These are phyloP conservation scores for Phytophthora pluvialis DNA, from an alignment of 352 stramenopile genomes.

Conservation along the genomic window DNA sequence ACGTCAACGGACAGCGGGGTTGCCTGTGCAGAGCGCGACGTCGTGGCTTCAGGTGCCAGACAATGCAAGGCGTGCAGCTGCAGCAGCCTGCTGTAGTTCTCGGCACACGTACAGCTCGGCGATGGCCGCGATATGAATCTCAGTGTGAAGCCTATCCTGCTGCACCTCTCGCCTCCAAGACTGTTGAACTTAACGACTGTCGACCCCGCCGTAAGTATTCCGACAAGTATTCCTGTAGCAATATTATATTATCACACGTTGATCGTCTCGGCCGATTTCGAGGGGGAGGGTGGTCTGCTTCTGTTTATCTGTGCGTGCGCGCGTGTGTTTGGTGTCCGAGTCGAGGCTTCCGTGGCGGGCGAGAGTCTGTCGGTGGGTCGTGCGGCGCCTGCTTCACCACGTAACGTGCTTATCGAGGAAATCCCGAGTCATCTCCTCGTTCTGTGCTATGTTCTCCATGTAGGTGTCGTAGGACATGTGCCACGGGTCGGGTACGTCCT, in stretches of 20 bases:
- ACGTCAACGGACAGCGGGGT: too few relatives aligned
- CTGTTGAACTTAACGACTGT: too few relatives aligned
- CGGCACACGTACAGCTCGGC: too few relatives aligned
- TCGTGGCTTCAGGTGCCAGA: too few relatives aligned
- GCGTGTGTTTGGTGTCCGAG: neutral
- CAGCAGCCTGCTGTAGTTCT: too few relatives aligned
- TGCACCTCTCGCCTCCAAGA: too few relatives aligned
- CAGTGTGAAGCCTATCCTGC: too few relatives aligned
- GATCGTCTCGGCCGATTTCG: neutral
- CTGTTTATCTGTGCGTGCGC: neutral
- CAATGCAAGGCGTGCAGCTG: too few relatives aligned
- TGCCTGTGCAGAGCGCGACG: too few relatives aligned
- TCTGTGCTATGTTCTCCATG: conserved; percentile 79
- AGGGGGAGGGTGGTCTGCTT: neutral
- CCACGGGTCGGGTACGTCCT: conserved; percentile 81
- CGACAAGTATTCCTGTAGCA: neutral
- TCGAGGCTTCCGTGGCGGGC: too few relatives aligned
- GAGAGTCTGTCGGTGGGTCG: too few relatives aligned
- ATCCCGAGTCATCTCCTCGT: conserved; percentile 77
- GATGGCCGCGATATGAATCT: too few relatives aligned
- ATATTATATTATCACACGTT: conserved; percentile 2
- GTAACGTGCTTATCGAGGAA: conserved; percentile 74
- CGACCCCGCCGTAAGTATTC: neutral
- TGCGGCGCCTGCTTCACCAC: conserved; percentile 36
- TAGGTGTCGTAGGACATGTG: conserved; percentile 87